Evolutionary conservation across 2,329 filamentous ascomycete genomes (phyloP).

Genomic region (Trichoderma sp.): DNA sequence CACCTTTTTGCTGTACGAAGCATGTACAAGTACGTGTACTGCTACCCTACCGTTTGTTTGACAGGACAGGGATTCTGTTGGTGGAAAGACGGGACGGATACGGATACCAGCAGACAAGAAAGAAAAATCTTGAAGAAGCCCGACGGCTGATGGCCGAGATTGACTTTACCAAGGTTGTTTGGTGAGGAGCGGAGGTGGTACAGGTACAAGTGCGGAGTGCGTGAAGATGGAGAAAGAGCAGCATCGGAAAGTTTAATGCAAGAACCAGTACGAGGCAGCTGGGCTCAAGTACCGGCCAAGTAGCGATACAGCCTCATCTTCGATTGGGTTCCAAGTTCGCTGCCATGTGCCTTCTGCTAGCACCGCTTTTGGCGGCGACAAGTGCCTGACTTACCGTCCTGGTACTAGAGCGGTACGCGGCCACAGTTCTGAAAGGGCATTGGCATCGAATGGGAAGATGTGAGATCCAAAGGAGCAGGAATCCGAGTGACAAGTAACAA

Average conservation of each 20-base stretch:
- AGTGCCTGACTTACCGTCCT: not conserved
- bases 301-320: slow-evolving; percentile 4
- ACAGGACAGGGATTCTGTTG: not conserved
- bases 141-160: not conserved
- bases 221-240: slow-evolving; percentile 2
- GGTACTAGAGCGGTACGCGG: not conserved
- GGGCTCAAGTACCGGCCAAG: not conserved
- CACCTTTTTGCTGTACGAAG: not conserved
- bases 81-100: not conserved
- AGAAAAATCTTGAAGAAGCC: not conserved
- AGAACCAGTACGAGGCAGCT: not conserved
- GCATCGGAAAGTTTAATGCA: slow-evolving; percentile 11
- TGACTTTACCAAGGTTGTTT: not conserved
- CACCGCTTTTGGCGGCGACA: not conserved
- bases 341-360: not conserved
- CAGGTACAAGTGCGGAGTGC: not conserved
- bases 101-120: not conserved
- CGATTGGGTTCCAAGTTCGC: not conserved
- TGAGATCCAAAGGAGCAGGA: not conserved
- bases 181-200: not conserved
- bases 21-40: not conserved
- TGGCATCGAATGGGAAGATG: not conserved
- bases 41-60: not conserved
- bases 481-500: not conserved
- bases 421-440: not conserved